A percentile compares a stretch with the other conserved stretches of the same genome.
phyloP scores from a whole-genome alignment of 495 filamentous ascomycete genomes.

The Annulohypoxylon bovei region DNA sequence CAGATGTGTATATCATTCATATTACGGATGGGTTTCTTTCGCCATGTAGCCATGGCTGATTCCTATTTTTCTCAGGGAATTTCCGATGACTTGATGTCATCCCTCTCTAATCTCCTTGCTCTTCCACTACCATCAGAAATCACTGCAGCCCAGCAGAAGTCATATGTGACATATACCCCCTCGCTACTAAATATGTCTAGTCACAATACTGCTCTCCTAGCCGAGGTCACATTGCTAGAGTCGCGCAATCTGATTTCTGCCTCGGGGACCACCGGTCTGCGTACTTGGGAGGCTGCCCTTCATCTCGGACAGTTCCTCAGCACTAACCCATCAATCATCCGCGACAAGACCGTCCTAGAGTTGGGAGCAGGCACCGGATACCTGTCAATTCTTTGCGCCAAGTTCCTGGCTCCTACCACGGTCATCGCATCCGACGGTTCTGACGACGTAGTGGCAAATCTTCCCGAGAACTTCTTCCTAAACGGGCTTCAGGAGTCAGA shows the following conservation, averaged over 20 bases:
- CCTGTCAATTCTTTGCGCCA: constrained; percentile 81
- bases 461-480: constrained; percentile 72
- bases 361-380: constrained; percentile 91
- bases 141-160: constrained; percentile 75
- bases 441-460: constrained; percentile 71
- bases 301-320: constrained; percentile 80
- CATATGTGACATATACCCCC: constrained; percentile 76
- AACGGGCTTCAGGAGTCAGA: constrained; percentile 66
- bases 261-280: constrained; percentile 81
- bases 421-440: constrained; percentile 87
- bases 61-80: constrained; percentile 67
- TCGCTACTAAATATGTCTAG: constrained; percentile 45
- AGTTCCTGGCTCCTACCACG: constrained; percentile 68
- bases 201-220: neutral
- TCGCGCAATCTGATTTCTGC: constrained; percentile 77
- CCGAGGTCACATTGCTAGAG: constrained; percentile 70
- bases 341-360: constrained; percentile 76
- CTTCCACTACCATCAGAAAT: constrained; percentile 67
- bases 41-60: constrained; percentile 40
- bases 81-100: constrained; percentile 73
- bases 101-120: constrained; percentile 67
- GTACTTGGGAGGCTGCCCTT: constrained; percentile 95
- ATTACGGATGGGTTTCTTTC: neutral
- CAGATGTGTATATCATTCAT: neutral
- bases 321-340: constrained; percentile 52